Conservation (phyloP, 2,329 filamentous ascomycete species). For the Pseudonectria foliicola region DNA sequence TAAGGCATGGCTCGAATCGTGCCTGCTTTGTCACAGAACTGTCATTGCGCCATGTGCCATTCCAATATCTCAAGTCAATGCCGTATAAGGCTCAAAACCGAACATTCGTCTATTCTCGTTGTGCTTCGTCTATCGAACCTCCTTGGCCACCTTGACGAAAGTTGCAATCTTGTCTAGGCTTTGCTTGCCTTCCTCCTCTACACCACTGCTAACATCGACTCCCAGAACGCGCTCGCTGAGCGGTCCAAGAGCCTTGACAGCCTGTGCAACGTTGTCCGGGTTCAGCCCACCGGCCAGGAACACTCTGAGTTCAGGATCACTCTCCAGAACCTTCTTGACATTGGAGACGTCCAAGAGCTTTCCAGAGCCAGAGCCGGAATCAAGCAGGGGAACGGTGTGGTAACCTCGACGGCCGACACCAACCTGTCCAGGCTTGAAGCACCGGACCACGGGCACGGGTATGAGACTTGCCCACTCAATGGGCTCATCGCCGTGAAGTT, state of each 20-base stretch:
- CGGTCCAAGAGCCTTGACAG: conserved; percentile 56
- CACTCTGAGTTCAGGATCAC: conserved; percentile 64
- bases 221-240: conserved; percentile 60
- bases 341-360: conserved; percentile 64
- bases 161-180: conserved; percentile 70
- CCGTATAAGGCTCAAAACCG: no score
- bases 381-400: conserved; percentile 76
- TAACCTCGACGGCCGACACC: conserved; percentile 69
- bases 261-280: conserved; percentile 66
- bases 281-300: conserved; percentile 81
- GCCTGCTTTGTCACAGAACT: no score
- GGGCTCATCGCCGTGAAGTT: conserved; percentile 88
- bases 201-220: conserved; percentile 91
- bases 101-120: no score
- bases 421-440: conserved; percentile 71
- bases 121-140: conserved; percentile 34
- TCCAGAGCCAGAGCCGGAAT: conserved; percentile 81
- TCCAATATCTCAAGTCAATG: no score
- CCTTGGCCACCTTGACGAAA: conserved; percentile 72
- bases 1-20: no score
- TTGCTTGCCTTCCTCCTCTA: conserved; percentile 78
- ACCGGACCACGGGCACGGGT: conserved; percentile 83
- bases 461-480: conserved; percentile 86
- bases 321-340: conserved; percentile 59
- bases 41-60: no score